phyloP scores from a whole-genome alignment of 495 filamentous ascomycete species.

The Stereocaulon alpinum region DNA sequence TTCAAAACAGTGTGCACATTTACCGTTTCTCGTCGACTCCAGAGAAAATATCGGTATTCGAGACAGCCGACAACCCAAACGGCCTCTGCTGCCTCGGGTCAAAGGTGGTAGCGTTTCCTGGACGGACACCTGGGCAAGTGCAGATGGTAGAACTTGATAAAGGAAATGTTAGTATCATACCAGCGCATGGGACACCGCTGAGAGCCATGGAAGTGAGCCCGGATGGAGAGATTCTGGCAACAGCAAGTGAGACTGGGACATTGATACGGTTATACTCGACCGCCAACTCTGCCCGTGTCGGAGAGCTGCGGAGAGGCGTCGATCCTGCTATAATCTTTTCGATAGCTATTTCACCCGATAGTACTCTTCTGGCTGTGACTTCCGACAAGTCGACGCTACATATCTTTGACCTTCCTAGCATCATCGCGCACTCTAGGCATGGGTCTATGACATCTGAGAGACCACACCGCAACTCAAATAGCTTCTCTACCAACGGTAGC shows the following conservation, averaged over 20 bases:
- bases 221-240: conserved; percentile 75
- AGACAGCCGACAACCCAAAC: conserved; percentile 77
- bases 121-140: conserved; percentile 77
- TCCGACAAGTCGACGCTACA: conserved; percentile 94
- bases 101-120: conserved; percentile 69
- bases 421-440: conserved; percentile 22
- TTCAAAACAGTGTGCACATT: conserved; percentile 73
- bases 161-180: conserved; percentile 86
- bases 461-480: conserved; percentile 34
- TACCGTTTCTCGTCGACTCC: conserved; percentile 75
- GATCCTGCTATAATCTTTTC: conserved; percentile 83
- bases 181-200: conserved; percentile 72
- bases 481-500: conserved; percentile 25
- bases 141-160: conserved; percentile 75
- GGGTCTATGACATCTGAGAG: conserved; percentile 17
- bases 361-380: conserved; percentile 74
- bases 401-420: conserved; percentile 66
- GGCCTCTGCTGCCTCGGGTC: conserved; percentile 72
- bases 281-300: conserved; percentile 62
- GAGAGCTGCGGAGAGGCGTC: conserved; percentile 76
- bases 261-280: conserved; percentile 77
- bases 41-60: conserved; percentile 60
- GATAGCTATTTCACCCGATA: conserved; percentile 73
- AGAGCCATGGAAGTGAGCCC: conserved; percentile 70
- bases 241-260: conserved; percentile 86